These are phyloP conservation scores for Podila clonocystis DNA, from an alignment of 192 early-diverging fungal genomes.

Conservation along the genomic window DNA sequence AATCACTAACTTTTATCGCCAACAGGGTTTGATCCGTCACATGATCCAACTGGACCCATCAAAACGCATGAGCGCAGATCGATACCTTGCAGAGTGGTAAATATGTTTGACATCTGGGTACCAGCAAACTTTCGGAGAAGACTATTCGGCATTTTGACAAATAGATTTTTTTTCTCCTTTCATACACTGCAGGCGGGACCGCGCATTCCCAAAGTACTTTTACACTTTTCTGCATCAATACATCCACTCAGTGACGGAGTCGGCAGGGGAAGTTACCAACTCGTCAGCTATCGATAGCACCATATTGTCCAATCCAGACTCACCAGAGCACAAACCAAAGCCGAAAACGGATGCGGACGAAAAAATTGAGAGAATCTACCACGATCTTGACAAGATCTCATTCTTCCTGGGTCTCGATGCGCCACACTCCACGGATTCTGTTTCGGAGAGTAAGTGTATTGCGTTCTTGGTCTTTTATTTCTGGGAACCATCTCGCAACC, in stretches of 20 bases:
- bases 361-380: constrained; percentile 78
- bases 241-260: constrained; percentile 69
- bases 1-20: no score
- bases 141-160: background rate
- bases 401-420: constrained; percentile 58
- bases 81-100: constrained; percentile 81
- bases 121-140: background rate
- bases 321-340: constrained; percentile 8
- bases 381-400: constrained; percentile 79
- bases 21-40: constrained; percentile 74
- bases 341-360: constrained; percentile 72
- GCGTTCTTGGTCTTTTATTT: background rate
- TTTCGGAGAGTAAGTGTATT: background rate
- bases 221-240: constrained; percentile 80
- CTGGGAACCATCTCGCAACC: background rate
- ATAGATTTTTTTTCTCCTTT: background rate
- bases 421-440: background rate
- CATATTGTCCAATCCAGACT: constrained; percentile 11
- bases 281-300: constrained; percentile 19
- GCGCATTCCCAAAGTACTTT: constrained; percentile 81
- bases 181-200: constrained; percentile 63
- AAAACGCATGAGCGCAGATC: constrained; percentile 75
- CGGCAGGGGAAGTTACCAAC: constrained; percentile 42
- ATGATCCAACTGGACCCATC: constrained; percentile 92
- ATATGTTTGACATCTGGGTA: background rate